Conservation (phyloP, 768 basidiomycete genomes). For the Mycena pura region DNA sequence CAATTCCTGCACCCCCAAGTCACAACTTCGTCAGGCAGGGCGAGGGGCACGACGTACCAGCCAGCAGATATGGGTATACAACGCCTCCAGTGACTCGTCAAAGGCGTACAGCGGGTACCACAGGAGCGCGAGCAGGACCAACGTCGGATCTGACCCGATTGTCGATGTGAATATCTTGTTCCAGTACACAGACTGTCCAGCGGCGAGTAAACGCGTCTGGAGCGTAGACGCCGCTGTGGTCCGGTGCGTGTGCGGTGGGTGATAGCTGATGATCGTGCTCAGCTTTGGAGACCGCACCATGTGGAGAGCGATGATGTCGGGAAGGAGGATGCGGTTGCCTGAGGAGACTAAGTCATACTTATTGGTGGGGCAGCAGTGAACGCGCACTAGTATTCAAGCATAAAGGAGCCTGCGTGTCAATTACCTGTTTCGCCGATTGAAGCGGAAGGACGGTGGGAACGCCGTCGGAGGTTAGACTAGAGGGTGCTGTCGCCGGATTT, state of each 20-base stretch:
- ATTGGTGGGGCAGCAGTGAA: neutral
- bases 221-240: slow-evolving; percentile 44
- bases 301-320: slow-evolving; percentile 61
- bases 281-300: slow-evolving; percentile 50
- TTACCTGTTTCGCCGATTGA: slow-evolving; percentile 39
- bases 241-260: slow-evolving; percentile 40
- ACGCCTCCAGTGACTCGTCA: slow-evolving; percentile 61
- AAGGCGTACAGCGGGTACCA: slow-evolving; percentile 70
- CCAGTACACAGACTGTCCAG: slow-evolving; percentile 53
- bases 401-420: slow-evolving; percentile 61
- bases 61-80: slow-evolving; percentile 57
- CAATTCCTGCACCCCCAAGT: slow-evolving; percentile 47
- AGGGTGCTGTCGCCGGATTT: slow-evolving; percentile 33
- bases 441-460: slow-evolving; percentile 14
- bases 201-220: slow-evolving; percentile 43
- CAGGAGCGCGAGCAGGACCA: slow-evolving; percentile 56
- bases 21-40: slow-evolving; percentile 13
- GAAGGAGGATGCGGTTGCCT: slow-evolving; percentile 43
- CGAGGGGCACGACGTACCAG: slow-evolving; percentile 41
- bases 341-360: neutral
- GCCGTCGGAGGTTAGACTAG: slow-evolving; percentile 30
- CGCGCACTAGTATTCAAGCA: slow-evolving; percentile 44
- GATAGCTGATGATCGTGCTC: slow-evolving; percentile 54
- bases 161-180: slow-evolving; percentile 46
- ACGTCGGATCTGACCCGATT: slow-evolving; percentile 54